phyloP scores from a whole-genome alignment of 768 basidiomycete species.

The Boletus reticuloceps region DNA sequence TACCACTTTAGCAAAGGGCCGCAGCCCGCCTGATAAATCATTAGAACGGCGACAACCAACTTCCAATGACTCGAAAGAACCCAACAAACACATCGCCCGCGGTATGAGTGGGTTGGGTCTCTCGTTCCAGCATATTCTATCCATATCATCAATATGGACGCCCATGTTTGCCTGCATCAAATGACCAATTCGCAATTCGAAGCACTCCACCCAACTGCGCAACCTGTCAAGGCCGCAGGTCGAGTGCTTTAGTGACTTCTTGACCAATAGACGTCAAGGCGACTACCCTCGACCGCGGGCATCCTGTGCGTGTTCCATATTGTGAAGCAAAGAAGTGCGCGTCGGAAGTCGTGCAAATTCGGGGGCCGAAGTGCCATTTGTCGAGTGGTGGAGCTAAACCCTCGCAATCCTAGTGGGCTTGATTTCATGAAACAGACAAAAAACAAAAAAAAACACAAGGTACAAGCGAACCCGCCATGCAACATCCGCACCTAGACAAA shows the following conservation, averaged over 20 bases:
- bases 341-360: slow-evolving; percentile 14
- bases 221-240: slow-evolving; percentile 9
- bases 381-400: slow-evolving; percentile 17
- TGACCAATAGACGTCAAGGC: slow-evolving; percentile 18
- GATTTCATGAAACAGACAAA: not conserved
- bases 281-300: slow-evolving; percentile 27
- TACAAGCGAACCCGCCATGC: slow-evolving; percentile 10
- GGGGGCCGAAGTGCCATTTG: slow-evolving; percentile 12
- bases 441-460: not conserved
- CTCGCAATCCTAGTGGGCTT: slow-evolving; percentile 1
- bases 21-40: slow-evolving; percentile 19
- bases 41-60: slow-evolving; percentile 15
- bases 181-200: slow-evolving; percentile 30
- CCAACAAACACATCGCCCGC: slow-evolving; percentile 11
- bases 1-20: slow-evolving; percentile 17
- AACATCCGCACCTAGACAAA: slow-evolving; percentile 10
- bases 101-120: slow-evolving; percentile 19
- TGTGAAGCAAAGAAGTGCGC: slow-evolving; percentile 19
- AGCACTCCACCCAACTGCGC: slow-evolving; percentile 19
- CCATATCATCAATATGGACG: slow-evolving; percentile 16
- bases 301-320: slow-evolving; percentile 32
- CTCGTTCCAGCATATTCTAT: slow-evolving; percentile 3
- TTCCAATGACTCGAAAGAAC: slow-evolving; percentile 13
- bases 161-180: slow-evolving; percentile 20
- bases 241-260: slow-evolving; percentile 7